A percentile compares a stretch with the other conserved stretches of the same genome.
Conservation (phyloP, 2,329 filamentous ascomycete genomes). For the Cordyceps pruinosa region DNA sequence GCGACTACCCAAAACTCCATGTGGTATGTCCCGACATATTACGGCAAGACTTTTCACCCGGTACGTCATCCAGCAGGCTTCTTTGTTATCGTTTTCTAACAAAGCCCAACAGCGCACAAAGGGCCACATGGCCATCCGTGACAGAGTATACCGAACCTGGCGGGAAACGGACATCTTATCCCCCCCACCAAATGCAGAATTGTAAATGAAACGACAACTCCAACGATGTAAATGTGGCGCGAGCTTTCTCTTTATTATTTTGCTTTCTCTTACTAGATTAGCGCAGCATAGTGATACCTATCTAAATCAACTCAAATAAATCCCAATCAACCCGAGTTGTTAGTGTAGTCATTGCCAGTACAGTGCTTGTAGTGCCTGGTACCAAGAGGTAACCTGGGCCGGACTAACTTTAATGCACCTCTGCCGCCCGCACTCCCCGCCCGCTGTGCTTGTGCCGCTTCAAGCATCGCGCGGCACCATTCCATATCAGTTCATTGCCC, state of each 20-base stretch:
- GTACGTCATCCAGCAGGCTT: conserved; percentile 18
- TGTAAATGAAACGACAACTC: neutral
- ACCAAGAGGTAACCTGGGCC: neutral
- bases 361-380: neutral
- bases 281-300: neutral
- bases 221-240: neutral
- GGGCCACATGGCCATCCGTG: conserved; percentile 31
- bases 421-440: neutral
- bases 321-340: too few species aligned
- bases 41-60: conserved; percentile 40
- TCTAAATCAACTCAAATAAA: neutral
- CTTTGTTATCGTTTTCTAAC: neutral
- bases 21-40: conserved; percentile 42
- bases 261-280: neutral
- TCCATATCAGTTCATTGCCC: neutral
- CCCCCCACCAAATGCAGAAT: neutral
- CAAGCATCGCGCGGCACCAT: neutral
- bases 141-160: conserved; percentile 20
- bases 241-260: neutral
- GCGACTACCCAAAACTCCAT: conserved; percentile 31
- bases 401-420: conserved; percentile 12
- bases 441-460: neutral
- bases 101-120: conserved; percentile 24
- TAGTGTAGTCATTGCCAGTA: too few species aligned
- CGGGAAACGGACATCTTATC: conserved; percentile 11